These are phyloP conservation scores for Chrysoporthe austroafricana DNA, from an alignment of 2,329 filamentous ascomycete genomes.

Conservation along the genomic window DNA sequence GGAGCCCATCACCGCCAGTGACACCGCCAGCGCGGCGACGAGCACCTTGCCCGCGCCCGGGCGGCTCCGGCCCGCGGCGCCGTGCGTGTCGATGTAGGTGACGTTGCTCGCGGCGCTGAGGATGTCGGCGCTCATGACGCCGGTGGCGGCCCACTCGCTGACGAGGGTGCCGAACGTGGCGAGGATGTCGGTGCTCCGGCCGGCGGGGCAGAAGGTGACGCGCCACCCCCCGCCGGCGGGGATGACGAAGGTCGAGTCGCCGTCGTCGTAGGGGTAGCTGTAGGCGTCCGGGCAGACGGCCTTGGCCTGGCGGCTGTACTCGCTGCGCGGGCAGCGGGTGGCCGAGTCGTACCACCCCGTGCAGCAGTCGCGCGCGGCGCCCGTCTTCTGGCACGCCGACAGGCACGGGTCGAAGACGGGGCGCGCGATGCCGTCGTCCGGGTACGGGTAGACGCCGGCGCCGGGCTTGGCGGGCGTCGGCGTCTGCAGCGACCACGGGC, in stretches of 20 bases:
- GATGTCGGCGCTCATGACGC: slow-evolving; percentile 43
- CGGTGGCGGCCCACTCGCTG: slow-evolving; percentile 49
- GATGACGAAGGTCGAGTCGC: slow-evolving; percentile 63
- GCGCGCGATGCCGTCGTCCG: slow-evolving; percentile 72
- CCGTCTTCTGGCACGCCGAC: slow-evolving; percentile 74
- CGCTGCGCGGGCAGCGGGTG: slow-evolving; percentile 65
- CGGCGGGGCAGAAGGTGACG: slow-evolving; percentile 74
- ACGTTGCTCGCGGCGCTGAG: slow-evolving; percentile 40
- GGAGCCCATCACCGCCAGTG: slow-evolving; percentile 17
- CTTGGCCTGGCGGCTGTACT: slow-evolving; percentile 74
- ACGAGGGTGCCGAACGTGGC: slow-evolving; percentile 55
- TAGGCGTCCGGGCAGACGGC: slow-evolving; percentile 82
- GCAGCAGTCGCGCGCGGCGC: slow-evolving; percentile 73
- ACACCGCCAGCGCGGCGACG: slow-evolving; percentile 15
- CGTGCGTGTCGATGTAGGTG: slow-evolving; percentile 40
- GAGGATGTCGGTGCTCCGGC: slow-evolving; percentile 63
- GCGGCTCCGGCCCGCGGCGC: slow-evolving; percentile 6
- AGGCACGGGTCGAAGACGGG: slow-evolving; percentile 78
- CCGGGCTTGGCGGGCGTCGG: slow-evolving; percentile 69
- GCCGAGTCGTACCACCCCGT: slow-evolving; percentile 69
- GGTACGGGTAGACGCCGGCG: slow-evolving; percentile 80
- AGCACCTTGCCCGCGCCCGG: slow-evolving; percentile 21
- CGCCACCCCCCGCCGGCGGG: slow-evolving; percentile 75
- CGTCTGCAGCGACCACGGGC: slow-evolving; percentile 77
- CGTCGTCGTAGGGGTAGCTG: slow-evolving; percentile 70